A percentile compares a stretch with the other conserved stretches of the same genome.
Conservation (phyloP, 1,284 basidiomycete species). For the Trametes sp. region DNA sequence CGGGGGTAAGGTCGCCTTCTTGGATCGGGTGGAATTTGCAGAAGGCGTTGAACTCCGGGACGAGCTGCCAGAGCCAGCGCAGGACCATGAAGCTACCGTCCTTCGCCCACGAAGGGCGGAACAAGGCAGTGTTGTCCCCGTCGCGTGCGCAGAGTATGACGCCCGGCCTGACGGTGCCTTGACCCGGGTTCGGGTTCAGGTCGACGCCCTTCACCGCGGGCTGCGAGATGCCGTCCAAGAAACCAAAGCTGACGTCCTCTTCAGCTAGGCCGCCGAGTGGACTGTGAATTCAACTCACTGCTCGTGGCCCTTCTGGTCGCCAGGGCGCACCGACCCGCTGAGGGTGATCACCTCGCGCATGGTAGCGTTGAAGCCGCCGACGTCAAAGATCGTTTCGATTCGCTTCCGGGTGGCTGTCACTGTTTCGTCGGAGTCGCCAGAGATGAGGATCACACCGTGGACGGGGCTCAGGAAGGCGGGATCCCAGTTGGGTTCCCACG, state of each 20-base stretch:
- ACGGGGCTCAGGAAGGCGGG: slow-evolving; percentile 43
- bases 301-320: slow-evolving; percentile 45
- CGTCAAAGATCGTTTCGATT: slow-evolving; percentile 20
- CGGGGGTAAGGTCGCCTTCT: neutral
- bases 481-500: slow-evolving; percentile 47
- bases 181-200: slow-evolving; percentile 44
- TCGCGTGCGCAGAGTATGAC: slow-evolving; percentile 44
- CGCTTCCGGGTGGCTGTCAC: slow-evolving; percentile 23
- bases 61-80: neutral
- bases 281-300: slow-evolving; percentile 27
- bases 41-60: slow-evolving; percentile 2
- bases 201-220: slow-evolving; percentile 47
- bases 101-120: neutral
- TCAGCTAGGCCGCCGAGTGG: neutral
- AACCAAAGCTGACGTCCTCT: slow-evolving; percentile 42
- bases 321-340: slow-evolving; percentile 44
- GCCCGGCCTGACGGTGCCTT: slow-evolving; percentile 42
- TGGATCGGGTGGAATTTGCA: neutral
- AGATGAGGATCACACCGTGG: slow-evolving; percentile 46
- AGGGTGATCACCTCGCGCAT: slow-evolving; percentile 42
- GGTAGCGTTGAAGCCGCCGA: slow-evolving; percentile 36
- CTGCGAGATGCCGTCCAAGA: slow-evolving; percentile 51
- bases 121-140: slow-evolving; percentile 31
- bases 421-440: slow-evolving; percentile 40
- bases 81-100: slow-evolving; percentile 1